Conservation (phyloP, 768 basidiomycete species). For the Lactarius tabidus region DNA sequence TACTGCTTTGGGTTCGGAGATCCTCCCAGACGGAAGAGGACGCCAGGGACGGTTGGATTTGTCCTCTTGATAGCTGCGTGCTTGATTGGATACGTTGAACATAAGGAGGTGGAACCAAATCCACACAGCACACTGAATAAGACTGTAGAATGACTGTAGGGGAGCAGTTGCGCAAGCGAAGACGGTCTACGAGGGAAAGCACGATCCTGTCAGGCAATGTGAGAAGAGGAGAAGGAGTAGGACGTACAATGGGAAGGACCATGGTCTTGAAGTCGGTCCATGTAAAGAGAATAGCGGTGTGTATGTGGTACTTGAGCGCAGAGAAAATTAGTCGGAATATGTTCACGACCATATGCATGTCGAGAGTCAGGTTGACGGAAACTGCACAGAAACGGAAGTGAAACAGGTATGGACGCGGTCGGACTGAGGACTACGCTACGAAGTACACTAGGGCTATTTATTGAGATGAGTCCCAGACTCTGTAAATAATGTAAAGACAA, state of each 20-base stretch:
- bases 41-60: constrained; percentile 29
- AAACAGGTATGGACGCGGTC: no score
- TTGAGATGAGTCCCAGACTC: no score
- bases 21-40: constrained; percentile 29
- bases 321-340: constrained; percentile 10
- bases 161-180: constrained; percentile 26
- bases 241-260: constrained; percentile 31
- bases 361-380: not conserved
- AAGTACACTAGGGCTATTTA: no score
- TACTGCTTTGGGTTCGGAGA: constrained; percentile 21
- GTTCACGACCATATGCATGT: constrained; percentile 3
- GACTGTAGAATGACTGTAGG: constrained; percentile 3
- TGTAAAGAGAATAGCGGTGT: constrained; percentile 30
- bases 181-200: constrained; percentile 14
- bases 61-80: constrained; percentile 27
- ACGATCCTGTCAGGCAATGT: not conserved
- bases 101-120: constrained; percentile 29
- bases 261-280: constrained; percentile 33
- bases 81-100: constrained; percentile 30
- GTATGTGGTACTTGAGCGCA: constrained; percentile 20
- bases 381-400: not conserved
- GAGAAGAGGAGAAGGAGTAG: not conserved
- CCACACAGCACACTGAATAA: constrained; percentile 24
- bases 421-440: no score
- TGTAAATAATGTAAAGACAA: no score